Conservation (phyloP, 768 basidiomycete genomes). For the Suillus hirtellus region DNA sequence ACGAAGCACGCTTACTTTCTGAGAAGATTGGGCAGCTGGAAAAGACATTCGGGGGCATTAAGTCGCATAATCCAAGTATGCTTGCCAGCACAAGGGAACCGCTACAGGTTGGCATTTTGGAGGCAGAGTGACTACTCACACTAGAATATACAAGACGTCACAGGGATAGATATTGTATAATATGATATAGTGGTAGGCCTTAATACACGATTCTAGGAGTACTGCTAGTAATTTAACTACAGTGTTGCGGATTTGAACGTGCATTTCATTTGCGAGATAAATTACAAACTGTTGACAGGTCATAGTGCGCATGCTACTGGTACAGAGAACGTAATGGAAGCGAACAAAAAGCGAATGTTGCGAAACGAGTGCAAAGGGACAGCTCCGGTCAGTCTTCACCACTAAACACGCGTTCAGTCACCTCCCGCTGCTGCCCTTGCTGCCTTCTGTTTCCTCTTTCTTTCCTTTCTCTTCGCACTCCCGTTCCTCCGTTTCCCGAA, state of each 20-base stretch:
- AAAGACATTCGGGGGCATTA: constrained; percentile 15
- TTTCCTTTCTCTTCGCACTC: constrained; percentile 19
- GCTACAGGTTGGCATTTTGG: constrained; percentile 16
- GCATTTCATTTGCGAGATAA: not conserved
- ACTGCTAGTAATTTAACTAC: too few species aligned
- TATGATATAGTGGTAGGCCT: not conserved
- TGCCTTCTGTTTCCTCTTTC: constrained; percentile 18
- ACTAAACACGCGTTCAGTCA: not conserved
- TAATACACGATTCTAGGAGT: not conserved
- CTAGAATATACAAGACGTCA: constrained; percentile 13
- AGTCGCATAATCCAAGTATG: not conserved
- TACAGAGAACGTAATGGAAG: not conserved
- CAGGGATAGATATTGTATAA: not conserved
- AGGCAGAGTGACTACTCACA: constrained; percentile 24
- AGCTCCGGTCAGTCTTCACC: not conserved
- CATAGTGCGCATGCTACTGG: not conserved
- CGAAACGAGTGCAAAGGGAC: not conserved
- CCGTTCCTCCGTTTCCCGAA: constrained; percentile 21
- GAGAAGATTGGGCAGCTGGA: constrained; percentile 30
- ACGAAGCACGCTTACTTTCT: constrained; percentile 18
- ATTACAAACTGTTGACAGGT: not conserved
- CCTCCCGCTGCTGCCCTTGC: not conserved
- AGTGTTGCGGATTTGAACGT: not conserved
- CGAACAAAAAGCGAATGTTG: not conserved
- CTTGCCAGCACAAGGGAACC: constrained; percentile 3